Evolutionary conservation across 345 rosid species (phyloP).

Genomic region (Tarenaya hassleriana): DNA sequence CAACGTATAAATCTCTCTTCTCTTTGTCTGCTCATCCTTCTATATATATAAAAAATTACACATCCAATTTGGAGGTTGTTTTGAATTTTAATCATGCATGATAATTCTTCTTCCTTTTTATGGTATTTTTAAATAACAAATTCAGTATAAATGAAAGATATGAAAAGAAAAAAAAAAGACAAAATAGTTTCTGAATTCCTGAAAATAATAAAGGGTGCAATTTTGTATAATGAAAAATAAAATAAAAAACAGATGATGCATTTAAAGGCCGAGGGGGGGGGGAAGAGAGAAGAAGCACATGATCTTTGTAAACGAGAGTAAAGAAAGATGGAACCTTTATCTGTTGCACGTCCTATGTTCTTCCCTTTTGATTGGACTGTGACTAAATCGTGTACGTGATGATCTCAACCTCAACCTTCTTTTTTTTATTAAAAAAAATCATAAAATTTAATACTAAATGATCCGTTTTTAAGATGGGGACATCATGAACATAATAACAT

Average conservation of each 20-base stretch:
- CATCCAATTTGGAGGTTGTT: too few species aligned
- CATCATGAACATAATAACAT: too few species aligned
- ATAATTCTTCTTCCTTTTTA: background rate
- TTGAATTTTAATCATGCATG: constrained; percentile 5
- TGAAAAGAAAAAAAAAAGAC: background rate
- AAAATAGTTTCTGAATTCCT: too few species aligned
- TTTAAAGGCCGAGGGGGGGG: constrained; percentile 11
- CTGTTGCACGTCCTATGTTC: constrained; percentile 26
- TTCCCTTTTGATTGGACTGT: constrained; percentile 4
- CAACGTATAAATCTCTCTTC: too few species aligned
- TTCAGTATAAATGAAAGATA: background rate
- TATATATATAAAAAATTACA: too few species aligned
- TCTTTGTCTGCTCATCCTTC: too few species aligned
- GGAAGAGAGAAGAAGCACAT: constrained; percentile 29
- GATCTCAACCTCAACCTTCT: too few species aligned
- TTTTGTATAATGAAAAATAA: constrained; percentile 1
- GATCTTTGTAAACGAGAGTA: constrained; percentile 24
- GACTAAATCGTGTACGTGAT: too few species aligned
- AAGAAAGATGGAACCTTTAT: constrained; percentile 18
- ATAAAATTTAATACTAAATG: too few species aligned
- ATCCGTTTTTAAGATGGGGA: too few species aligned
- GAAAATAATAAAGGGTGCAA: background rate
- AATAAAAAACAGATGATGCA: too few species aligned
- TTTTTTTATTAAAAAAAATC: background rate
- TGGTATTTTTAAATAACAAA: too few species aligned